These are phyloP conservation scores for Aegilops speltoides DNA, from an alignment of 176 grass and related monocot genomes.

Conservation along the genomic window DNA sequence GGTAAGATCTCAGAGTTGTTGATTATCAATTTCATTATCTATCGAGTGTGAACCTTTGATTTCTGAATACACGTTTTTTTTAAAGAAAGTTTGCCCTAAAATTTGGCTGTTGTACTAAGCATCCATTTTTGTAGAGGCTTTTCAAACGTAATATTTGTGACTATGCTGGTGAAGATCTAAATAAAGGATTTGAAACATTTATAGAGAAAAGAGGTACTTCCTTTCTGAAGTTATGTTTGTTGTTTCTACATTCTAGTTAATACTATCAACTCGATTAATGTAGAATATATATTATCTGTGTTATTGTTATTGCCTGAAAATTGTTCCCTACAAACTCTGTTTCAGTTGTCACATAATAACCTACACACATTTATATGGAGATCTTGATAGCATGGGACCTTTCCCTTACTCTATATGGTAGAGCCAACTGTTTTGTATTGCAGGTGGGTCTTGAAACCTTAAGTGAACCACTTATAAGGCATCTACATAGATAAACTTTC, in stretches of 20 bases:
- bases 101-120: slow-evolving; percentile 29
- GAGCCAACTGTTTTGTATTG: background rate
- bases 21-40: slow-evolving; percentile 4
- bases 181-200: slow-evolving; percentile 90
- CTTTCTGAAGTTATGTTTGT: slow-evolving; percentile 14
- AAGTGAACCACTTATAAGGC: slow-evolving; percentile 18
- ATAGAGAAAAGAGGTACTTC: slow-evolving; percentile 89
- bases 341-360: slow-evolving; percentile 21
- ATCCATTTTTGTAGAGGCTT: slow-evolving; percentile 67
- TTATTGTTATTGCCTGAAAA: background rate
- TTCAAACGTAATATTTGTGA: slow-evolving; percentile 92
- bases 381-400: background rate
- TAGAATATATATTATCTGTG: slow-evolving; percentile 16
- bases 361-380: background rate
- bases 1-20: slow-evolving; percentile 47
- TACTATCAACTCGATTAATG: background rate
- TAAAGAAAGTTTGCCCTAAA: slow-evolving; percentile 10
- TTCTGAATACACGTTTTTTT: background rate
- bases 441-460: background rate
- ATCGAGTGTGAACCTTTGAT: too few relatives aligned
- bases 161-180: slow-evolving; percentile 76
- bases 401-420: background rate
- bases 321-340: background rate
- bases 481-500: background rate
- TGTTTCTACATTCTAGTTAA: slow-evolving; percentile 10